phyloP scores from a whole-genome alignment of 2,329 filamentous ascomycete species.

The Nemania diffusa region DNA sequence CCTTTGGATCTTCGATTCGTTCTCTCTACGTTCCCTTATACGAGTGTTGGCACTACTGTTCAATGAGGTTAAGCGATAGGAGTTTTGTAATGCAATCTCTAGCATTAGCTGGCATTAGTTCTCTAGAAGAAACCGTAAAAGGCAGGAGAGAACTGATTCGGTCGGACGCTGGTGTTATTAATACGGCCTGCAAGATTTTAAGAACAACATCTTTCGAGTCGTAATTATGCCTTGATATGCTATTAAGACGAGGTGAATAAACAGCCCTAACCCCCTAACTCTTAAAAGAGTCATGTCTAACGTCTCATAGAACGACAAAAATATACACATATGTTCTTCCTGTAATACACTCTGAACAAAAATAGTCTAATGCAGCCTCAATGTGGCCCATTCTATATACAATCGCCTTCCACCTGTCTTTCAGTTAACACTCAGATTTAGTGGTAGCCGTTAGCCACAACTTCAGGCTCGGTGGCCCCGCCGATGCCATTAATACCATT shows the following conservation, averaged over 20 bases:
- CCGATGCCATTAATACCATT: slow-evolving; percentile 52
- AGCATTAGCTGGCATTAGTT: not conserved
- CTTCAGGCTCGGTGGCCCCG: slow-evolving; percentile 49
- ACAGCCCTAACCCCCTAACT: not conserved
- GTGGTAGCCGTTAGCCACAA: slow-evolving; percentile 41
- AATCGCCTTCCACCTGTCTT: not conserved
- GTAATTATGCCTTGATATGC: not conserved
- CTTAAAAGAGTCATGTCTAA: not conserved
- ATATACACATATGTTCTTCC: slow-evolving; percentile 19
- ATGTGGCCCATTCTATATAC: not conserved
- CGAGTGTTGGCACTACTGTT: not conserved
- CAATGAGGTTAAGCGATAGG: not conserved
- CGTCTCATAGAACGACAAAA: slow-evolving; percentile 9
- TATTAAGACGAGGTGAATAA: not conserved
- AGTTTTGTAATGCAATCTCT: too few species aligned
- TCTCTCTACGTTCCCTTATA: not conserved
- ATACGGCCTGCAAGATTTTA: not conserved
- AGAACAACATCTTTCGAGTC: not conserved
- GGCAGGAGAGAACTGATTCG: too few species aligned
- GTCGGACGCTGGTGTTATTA: not conserved
- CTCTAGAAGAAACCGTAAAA: too few species aligned
- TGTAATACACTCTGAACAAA: slow-evolving; percentile 6
- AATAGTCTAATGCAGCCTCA: not conserved
- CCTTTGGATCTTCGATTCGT: not conserved
- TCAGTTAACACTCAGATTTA: not conserved